These are phyloP conservation scores for Theileria parva DNA, from an alignment of 169 alveolate genomes.

Conservation along the genomic window DNA sequence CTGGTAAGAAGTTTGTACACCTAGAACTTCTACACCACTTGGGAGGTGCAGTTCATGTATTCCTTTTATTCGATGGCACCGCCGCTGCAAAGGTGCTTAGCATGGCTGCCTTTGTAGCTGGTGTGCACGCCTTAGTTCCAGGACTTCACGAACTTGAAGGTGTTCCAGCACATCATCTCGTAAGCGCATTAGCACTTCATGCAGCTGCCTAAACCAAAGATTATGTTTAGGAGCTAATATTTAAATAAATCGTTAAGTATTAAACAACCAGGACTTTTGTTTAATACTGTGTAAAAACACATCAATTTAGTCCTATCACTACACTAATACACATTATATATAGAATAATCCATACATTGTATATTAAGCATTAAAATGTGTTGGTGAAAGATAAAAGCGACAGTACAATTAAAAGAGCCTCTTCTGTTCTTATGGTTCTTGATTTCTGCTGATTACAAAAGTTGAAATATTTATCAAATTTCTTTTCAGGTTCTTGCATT, in stretches of 20 bases:
- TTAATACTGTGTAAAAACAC: background rate
- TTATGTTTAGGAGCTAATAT: too few species aligned
- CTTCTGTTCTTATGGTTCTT: slow-evolving; percentile 95
- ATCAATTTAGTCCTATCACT: background rate
- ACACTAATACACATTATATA: background rate
- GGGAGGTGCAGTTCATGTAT: background rate
- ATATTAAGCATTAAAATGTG: background rate
- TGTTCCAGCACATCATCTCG: background rate
- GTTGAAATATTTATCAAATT: slow-evolving; percentile 87
- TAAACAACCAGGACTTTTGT: background rate
- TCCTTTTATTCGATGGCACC: background rate
- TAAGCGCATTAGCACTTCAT: background rate
- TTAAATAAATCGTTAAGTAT: background rate
- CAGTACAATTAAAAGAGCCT: slow-evolving; percentile 86
- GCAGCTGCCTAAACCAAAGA: background rate
- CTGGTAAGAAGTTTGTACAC: background rate
- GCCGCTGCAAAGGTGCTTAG: background rate
- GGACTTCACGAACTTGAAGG: background rate
- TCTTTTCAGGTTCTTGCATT: slow-evolving; percentile 62
- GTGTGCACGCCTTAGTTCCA: background rate
- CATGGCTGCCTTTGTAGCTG: background rate
- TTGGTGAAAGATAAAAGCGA: slow-evolving; percentile 20
- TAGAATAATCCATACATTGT: too few species aligned
- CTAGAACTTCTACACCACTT: background rate
- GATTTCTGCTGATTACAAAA: slow-evolving; percentile 91